phyloP scores from a whole-genome alignment of 129 eudicot genomes.

The Silybum marianum region DNA sequence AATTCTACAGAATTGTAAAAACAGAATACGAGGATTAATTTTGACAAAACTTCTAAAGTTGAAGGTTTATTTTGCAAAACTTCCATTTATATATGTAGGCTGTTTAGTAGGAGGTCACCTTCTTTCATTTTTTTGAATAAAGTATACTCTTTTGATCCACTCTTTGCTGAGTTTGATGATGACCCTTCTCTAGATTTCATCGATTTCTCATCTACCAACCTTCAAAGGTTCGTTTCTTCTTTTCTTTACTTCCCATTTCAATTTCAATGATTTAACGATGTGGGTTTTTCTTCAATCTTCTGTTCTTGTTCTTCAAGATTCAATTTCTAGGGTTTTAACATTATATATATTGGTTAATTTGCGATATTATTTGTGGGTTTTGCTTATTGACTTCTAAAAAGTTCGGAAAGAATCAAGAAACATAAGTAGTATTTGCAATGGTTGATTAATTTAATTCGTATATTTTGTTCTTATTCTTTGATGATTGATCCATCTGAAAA shows the following conservation, averaged over 20 bases:
- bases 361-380: conserved; percentile 17
- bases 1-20: not conserved
- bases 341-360: not conserved
- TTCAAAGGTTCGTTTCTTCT: conserved; percentile 27
- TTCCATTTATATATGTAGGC: conserved; percentile 18
- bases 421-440: not conserved
- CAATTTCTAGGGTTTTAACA: conserved; percentile 23
- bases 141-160: conserved; percentile 18
- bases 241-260: conserved; percentile 1
- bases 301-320: conserved; percentile 16
- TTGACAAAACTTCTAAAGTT: not conserved
- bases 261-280: not conserved
- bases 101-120: conserved; percentile 35
- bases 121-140: conserved; percentile 29
- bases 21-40: not conserved
- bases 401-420: not conserved
- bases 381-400: conserved; percentile 13
- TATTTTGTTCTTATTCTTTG: conserved; percentile 18
- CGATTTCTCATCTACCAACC: conserved; percentile 26
- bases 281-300: conserved; percentile 12
- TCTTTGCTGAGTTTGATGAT: conserved; percentile 24
- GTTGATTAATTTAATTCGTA: conserved; percentile 9
- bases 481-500: not conserved
- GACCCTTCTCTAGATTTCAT: conserved; percentile 37
- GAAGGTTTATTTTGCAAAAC: conserved; percentile 9